phyloP scores from a whole-genome alignment of 2,329 filamentous ascomycete species.

The Ceratocystis colombiana region DNA sequence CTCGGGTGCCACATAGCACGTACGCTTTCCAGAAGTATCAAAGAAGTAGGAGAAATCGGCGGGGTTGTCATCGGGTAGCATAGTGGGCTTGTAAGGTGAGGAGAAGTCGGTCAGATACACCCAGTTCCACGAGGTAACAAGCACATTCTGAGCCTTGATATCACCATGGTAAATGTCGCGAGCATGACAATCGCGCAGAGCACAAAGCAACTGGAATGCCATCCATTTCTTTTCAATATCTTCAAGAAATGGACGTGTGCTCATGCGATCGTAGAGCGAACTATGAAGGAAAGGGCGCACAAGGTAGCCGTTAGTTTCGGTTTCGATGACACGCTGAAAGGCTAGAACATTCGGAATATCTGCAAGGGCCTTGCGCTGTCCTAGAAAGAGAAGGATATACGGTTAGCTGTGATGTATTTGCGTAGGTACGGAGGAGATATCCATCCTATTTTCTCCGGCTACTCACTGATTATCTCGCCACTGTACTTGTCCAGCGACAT shows the following conservation, averaged over 20 bases:
- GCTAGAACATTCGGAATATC: constrained; percentile 83
- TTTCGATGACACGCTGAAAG: constrained; percentile 87
- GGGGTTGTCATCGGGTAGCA: constrained; percentile 90
- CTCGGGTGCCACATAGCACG: constrained; percentile 92
- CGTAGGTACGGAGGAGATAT: too few species aligned
- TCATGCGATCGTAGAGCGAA: constrained; percentile 92
- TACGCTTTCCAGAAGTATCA: constrained; percentile 80
- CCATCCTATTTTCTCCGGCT: too few species aligned
- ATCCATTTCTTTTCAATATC: constrained; percentile 99
- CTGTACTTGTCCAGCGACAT: constrained; percentile 74
- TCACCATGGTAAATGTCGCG: constrained; percentile 90
- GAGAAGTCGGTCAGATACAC: constrained; percentile 96
- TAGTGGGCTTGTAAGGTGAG: constrained; percentile 86
- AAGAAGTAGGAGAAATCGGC: constrained; percentile 98
- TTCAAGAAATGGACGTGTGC: constrained; percentile 90
- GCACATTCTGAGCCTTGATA: constrained; percentile 94
- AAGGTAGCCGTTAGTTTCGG: constrained; percentile 80
- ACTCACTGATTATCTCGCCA: constrained; percentile 61
- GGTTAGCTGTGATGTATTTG: too few species aligned
- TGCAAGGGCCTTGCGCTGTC: constrained; percentile 66
- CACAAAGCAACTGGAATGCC: constrained; percentile 87
- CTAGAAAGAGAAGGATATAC: constrained; percentile 35
- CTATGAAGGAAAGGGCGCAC: constrained; percentile 93
- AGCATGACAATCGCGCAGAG: constrained; percentile 80
- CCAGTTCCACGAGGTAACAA: constrained; percentile 99